Base-by-base conservation (phyloP, 2,329 filamentous ascomycete genomes). In the Aspergillus sp. region DNA sequence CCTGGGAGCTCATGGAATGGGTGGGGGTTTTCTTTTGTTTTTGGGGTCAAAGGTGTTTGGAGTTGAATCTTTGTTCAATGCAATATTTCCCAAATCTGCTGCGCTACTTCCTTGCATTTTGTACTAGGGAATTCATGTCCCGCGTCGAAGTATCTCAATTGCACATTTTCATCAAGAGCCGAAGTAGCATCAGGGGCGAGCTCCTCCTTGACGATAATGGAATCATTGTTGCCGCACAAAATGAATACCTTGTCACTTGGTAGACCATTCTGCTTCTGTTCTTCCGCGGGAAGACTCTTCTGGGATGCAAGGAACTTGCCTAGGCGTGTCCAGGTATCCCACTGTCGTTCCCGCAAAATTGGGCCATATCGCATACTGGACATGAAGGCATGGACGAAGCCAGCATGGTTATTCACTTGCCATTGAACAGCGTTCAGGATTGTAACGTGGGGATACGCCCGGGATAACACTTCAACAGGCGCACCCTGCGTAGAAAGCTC, bases 71-170 rank as follows among this genome's bases (percentile, higher is more conserved):
- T 9, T 30, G 37, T 33, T 53, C 40, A 56, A 48, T 47, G 26
- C 41, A 53, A 44, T 37, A 71, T 68, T 11, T 67, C 65, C 39
- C 62, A 56, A 33, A 81, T 72, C n/a, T 66, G 63, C n/a, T 71
- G 62, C 1, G 79, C 81, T 44, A 88, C 74, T 43, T 81, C 76
- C 7, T 71, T 67, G 3, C 78, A 79, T 44, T 75, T 75, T 9
- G 78, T 78, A 50, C 88, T 81, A 1, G 81, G 82, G 47, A 89
- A 69, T 56, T 88, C 85, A 59, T 90, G 86, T 0, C 84, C 85
- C 5, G 78, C 83, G 26, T 79, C 72, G 11, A 88, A 56, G 26
- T 78, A 66, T 34, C 73, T 68, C 39, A 83, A 73, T 44, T 78
- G 71, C 4, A 84, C 73, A 44, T 83, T 79, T 26, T 70, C 65